Conservation (phyloP, 2,329 filamentous ascomycete species). For the Hypoxylon sp. region DNA sequence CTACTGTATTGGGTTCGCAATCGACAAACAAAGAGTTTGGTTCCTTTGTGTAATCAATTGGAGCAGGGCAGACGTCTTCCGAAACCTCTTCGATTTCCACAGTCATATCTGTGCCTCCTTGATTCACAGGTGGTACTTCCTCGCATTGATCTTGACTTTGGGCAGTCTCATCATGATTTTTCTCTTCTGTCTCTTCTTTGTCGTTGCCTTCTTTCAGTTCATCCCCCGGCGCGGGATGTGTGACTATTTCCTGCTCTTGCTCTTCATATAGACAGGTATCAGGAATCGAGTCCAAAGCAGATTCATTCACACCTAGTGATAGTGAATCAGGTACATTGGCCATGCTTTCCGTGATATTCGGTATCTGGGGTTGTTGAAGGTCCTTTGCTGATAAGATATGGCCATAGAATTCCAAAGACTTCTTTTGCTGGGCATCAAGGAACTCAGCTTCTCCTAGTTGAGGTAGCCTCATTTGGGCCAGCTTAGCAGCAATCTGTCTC, state of each 20-base stretch:
- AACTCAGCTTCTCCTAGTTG: slow-evolving; percentile 1
- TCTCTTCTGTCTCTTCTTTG: background rate
- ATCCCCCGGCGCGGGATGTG: background rate
- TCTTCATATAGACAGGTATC: background rate
- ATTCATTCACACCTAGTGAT: background rate
- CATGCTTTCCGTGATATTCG: background rate
- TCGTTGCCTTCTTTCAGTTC: slow-evolving; percentile 3
- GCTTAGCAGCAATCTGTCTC: slow-evolving; percentile 16
- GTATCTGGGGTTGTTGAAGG: slow-evolving; percentile 10
- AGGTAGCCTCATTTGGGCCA: slow-evolving; percentile 2
- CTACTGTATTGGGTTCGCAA: slow-evolving; percentile 1
- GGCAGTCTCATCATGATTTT: no score
- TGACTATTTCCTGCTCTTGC: slow-evolving; percentile 1
- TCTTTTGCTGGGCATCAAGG: slow-evolving; percentile 17
- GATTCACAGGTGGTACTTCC: background rate
- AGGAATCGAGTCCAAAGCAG: background rate
- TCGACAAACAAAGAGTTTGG: slow-evolving; percentile 3
- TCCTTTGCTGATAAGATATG: slow-evolving; percentile 22
- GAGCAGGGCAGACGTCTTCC: background rate
- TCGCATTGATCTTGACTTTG: no score
- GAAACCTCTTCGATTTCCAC: background rate
- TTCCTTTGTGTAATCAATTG: slow-evolving; percentile 6
- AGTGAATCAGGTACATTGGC: background rate
- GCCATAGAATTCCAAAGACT: slow-evolving; percentile 30
- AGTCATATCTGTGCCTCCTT: background rate